phyloP scores from a whole-genome alignment of 2,329 filamentous ascomycete species.

The Pyrenochaeta sp. region DNA sequence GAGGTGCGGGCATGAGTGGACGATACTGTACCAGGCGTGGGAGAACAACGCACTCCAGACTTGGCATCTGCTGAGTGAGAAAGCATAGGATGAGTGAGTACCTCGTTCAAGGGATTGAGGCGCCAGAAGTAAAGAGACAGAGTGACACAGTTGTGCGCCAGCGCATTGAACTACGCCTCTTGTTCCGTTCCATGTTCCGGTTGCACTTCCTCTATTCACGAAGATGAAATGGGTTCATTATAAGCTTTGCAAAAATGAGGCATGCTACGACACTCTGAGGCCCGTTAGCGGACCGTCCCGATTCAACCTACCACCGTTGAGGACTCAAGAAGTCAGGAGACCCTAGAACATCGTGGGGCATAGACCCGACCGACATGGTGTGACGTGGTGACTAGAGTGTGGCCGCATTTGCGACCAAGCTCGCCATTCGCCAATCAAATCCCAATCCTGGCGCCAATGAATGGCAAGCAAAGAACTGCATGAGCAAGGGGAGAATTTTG shows the following conservation, averaged over 20 bases:
- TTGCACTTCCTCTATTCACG: too few relatives aligned
- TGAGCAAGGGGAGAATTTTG: background rate
- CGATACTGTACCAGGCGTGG: conserved; percentile 27
- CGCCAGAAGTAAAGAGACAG: background rate
- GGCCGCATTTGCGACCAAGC: conserved; percentile 32
- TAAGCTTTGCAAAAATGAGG: background rate
- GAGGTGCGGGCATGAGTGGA: conserved; percentile 2
- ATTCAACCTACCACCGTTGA: conserved; percentile 1
- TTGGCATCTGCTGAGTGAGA: conserved; percentile 23
- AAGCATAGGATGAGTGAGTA: conserved; percentile 12
- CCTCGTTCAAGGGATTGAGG: background rate
- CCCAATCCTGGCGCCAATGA: conserved; percentile 10
- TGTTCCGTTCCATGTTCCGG: background rate
- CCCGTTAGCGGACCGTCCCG: conserved; percentile 33
- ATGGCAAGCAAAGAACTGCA: background rate
- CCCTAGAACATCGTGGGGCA: conserved; percentile 18
- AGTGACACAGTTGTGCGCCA: background rate
- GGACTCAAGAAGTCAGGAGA: conserved; percentile 25
- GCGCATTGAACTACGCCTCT: background rate
- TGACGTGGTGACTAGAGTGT: conserved; percentile 44
- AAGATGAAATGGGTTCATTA: background rate
- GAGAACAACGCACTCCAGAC: conserved; percentile 44
- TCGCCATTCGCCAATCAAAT: conserved; percentile 29
- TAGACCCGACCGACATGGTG: conserved; percentile 33
- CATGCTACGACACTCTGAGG: conserved; percentile 1